Evolutionary conservation across 257 asterid genomes (phyloP).

Genomic region (Capsicum chinense): DNA sequence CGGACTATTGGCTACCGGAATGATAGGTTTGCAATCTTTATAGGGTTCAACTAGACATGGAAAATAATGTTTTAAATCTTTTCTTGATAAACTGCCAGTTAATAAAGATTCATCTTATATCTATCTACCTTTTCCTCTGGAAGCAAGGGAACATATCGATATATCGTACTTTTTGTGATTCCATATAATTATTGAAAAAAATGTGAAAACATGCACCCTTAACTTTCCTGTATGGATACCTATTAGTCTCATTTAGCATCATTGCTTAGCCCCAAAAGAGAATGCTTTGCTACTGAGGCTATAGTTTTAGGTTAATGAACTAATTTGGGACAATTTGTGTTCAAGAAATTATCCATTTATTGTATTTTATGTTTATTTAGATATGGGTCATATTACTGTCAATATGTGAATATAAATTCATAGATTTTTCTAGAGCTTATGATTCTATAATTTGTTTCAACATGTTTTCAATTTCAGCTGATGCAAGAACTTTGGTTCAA

Average conservation of each 20-base stretch:
- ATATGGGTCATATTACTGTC: background rate
- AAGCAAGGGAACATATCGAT: background rate
- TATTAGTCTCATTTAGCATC: background rate
- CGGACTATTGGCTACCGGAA: conserved; percentile 91
- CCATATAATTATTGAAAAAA: background rate
- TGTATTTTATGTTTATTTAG: background rate
- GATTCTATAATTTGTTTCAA: conserved; percentile 17
- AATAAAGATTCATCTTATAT: background rate
- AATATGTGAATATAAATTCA: background rate
- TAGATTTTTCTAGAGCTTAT: conserved; percentile 28
- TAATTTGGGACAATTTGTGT: background rate
- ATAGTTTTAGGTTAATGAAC: background rate
- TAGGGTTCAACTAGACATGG: conserved; percentile 21
- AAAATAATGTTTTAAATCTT: background rate
- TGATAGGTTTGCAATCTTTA: conserved; percentile 64
- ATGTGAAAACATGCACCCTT: background rate
- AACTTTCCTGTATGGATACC: background rate
- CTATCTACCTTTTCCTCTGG: background rate
- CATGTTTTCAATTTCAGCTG: conserved; percentile 55
- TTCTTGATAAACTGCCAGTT: background rate
- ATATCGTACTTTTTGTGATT: background rate
- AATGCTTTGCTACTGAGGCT: background rate
- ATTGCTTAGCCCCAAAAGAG: background rate
- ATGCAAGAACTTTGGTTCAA: conserved; percentile 95
- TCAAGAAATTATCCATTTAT: background rate